A percentile compares a stretch with the other conserved stretches of the same genome.
These are phyloP conservation scores for Diaporthe longicolla DNA, from an alignment of 2,329 filamentous ascomycete species.

Conservation along the genomic window DNA sequence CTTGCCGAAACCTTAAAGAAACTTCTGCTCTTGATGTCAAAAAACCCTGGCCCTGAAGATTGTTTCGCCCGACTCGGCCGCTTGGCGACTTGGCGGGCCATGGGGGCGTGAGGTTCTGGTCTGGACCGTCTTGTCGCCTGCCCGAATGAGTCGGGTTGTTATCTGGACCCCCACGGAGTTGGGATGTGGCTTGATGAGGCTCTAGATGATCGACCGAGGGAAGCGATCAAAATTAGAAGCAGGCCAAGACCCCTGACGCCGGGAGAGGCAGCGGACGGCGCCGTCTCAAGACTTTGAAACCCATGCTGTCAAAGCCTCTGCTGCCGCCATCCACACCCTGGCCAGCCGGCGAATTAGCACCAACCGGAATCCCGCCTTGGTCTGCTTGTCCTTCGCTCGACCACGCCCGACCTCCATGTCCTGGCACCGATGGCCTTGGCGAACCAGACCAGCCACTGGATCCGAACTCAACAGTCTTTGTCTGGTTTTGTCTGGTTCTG, in stretches of 20 bases:
- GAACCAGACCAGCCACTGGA: constrained; percentile 30
- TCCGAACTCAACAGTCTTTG: constrained; percentile 15
- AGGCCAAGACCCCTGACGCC: constrained; percentile 28
- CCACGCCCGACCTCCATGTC: constrained; percentile 5
- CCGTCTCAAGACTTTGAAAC: constrained; percentile 22
- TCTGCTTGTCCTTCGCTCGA: background rate
- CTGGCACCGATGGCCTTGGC: constrained; percentile 19
- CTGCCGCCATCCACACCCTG: constrained; percentile 15
- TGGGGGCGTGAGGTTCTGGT: constrained; percentile 11
- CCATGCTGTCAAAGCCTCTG: constrained; percentile 22
- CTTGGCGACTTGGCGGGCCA: constrained; percentile 29
- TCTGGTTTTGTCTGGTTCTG: background rate
- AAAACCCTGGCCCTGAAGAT: constrained; percentile 29
- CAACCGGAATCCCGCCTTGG: constrained; percentile 28
- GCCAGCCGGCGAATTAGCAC: constrained; percentile 1
- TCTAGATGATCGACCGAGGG: constrained; percentile 28
- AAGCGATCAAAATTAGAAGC: constrained; percentile 34
- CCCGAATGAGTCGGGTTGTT: constrained; percentile 10
- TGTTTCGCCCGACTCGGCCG: constrained; percentile 33
- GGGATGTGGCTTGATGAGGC: constrained; percentile 35
- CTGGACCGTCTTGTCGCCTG: background rate
- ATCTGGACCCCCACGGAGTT: constrained; percentile 30
- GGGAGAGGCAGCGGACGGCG: constrained; percentile 30
- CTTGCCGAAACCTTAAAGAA: constrained; percentile 34
- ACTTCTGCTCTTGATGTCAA: constrained; percentile 20